Evolutionary conservation across 1,284 basidiomycete species (phyloP).

Genomic region (Ganoderma leucocontextum): DNA sequence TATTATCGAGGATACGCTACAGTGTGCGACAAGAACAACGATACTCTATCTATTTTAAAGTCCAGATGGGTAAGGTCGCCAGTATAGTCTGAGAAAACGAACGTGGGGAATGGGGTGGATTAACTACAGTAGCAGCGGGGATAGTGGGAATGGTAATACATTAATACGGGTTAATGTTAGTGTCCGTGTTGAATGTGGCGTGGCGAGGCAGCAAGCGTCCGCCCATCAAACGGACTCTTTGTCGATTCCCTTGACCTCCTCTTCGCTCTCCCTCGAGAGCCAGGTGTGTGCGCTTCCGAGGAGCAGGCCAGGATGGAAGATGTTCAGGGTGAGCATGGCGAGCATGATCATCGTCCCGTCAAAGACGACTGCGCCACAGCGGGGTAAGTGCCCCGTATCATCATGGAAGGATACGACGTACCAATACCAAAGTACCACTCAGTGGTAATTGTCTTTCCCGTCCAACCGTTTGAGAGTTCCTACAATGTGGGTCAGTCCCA

Average conservation of each 20-base stretch:
- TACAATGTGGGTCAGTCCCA: neutral
- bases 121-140: neutral
- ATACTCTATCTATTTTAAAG: neutral
- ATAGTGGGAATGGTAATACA: neutral
- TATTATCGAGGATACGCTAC: neutral
- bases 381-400: neutral
- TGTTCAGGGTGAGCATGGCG: slow-evolving; percentile 59
- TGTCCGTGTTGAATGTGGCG: neutral
- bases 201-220: neutral
- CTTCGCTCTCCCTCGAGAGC: slow-evolving; percentile 4
- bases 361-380: slow-evolving; percentile 51
- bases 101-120: neutral
- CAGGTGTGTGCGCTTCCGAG: slow-evolving; percentile 16
- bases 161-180: no score
- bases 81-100: neutral
- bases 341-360: slow-evolving; percentile 65
- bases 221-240: neutral
- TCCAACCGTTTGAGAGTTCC: slow-evolving; percentile 59
- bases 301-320: slow-evolving; percentile 54
- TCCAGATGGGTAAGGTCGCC: neutral
- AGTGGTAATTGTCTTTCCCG: slow-evolving; percentile 55
- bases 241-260: no score
- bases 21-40: neutral
- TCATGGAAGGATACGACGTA: slow-evolving; percentile 26
- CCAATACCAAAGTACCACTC: slow-evolving; percentile 61